Conservation (phyloP, 805 yeast genomes). For the Candida ovalis region DNA sequence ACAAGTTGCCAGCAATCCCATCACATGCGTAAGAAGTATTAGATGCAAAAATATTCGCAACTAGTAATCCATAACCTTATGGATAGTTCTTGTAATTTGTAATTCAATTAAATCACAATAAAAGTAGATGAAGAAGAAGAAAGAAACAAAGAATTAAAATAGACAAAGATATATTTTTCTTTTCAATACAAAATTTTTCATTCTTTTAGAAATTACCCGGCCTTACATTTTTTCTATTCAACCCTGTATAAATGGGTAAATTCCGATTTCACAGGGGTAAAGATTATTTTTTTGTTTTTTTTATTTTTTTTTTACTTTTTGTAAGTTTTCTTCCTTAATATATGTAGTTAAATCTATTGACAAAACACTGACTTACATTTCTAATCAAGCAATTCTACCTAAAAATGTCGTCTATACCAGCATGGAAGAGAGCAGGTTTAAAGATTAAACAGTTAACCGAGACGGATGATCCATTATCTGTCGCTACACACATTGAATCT, state of each 20-base stretch:
- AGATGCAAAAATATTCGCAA: neutral
- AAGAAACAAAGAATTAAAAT: neutral
- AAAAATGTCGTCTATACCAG: slow-evolving; percentile 46
- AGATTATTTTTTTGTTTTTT: neutral
- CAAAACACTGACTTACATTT: no score
- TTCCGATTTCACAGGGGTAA: neutral
- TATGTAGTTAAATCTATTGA: neutral
- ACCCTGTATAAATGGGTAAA: neutral
- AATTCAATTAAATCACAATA: no score
- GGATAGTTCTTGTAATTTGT: neutral
- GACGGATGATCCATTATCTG: slow-evolving; percentile 40
- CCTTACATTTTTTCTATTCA: no score
- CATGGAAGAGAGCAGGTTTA: slow-evolving; percentile 79
- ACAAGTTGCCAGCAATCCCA: slow-evolving; percentile 2
- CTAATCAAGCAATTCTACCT: no score
- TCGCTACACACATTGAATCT: slow-evolving; percentile 41
- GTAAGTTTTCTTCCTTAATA: neutral
- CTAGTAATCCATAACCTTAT: neutral
- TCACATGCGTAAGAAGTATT: slow-evolving; percentile 3
- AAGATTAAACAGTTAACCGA: slow-evolving; percentile 47
- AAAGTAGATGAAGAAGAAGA: neutral
- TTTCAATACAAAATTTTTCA: neutral
- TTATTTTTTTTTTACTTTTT: neutral
- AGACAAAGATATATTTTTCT: no score
- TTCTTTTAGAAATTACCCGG: neutral